These are phyloP conservation scores for Pseudonectria buxi DNA, from an alignment of 2,329 filamentous ascomycete genomes.

Conservation along the genomic window DNA sequence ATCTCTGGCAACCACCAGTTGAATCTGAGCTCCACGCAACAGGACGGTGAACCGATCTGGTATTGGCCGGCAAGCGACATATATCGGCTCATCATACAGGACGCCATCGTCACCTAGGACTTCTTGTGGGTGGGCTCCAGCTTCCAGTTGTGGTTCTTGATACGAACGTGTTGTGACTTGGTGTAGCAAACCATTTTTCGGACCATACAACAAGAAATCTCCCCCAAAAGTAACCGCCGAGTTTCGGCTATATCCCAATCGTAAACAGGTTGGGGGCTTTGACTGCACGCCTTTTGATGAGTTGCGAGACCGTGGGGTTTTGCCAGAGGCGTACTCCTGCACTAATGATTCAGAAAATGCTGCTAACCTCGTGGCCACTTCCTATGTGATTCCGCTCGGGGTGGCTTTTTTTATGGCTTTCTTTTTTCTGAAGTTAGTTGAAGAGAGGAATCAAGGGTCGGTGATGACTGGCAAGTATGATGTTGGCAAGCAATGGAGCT, in stretches of 20 bases:
- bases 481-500: too few relatives aligned
- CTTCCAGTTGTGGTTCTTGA: too few relatives aligned
- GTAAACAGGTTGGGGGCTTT: slow-evolving; percentile 1
- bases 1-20: slow-evolving; percentile 2
- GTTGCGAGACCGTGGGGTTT: slow-evolving; percentile 2
- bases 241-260: too few relatives aligned
- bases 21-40: slow-evolving; percentile 3
- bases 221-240: slow-evolving; percentile 4
- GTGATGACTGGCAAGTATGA: too few relatives aligned
- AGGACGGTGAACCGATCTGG: slow-evolving; percentile 7
- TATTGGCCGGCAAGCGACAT: slow-evolving; percentile 11
- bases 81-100: slow-evolving; percentile 2
- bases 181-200: slow-evolving; percentile 7
- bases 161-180: rapidly evolving
- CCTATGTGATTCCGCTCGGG: too few relatives aligned
- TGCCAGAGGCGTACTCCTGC: slow-evolving; percentile 6
- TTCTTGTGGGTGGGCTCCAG: slow-evolving; percentile 16
- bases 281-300: slow-evolving; percentile 12
- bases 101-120: slow-evolving; percentile 4
- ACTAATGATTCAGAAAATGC: slow-evolving; percentile 1
- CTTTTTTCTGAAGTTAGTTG: too few relatives aligned
- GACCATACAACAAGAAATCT: slow-evolving; percentile 4
- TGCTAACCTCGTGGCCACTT: too few relatives aligned
- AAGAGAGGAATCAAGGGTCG: too few relatives aligned
- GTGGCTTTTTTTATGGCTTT: too few relatives aligned